Evolutionary conservation across 2,329 filamentous ascomycete genomes (phyloP).

Genomic region (Seiridium cupressi): DNA sequence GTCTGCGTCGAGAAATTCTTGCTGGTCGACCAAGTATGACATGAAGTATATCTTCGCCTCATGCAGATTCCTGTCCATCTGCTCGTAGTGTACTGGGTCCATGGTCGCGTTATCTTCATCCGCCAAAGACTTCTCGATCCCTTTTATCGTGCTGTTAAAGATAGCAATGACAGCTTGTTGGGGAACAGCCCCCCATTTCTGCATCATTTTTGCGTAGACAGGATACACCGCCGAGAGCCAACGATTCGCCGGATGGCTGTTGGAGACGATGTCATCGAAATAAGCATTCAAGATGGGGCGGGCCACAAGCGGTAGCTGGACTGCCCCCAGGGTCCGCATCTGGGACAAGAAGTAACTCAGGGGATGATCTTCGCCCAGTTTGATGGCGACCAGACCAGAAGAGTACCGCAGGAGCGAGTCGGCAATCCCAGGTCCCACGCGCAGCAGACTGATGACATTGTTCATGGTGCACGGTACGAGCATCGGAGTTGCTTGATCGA

Average conservation of each 20-base stretch:
- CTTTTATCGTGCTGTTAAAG: neutral
- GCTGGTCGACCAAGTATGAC: neutral
- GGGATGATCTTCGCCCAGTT: constrained; percentile 5
- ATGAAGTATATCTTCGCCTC: constrained; percentile 1
- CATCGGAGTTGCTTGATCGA: constrained; percentile 1
- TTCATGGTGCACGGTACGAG: neutral
- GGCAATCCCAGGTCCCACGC: constrained; percentile 8
- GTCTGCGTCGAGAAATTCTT: constrained; percentile 1
- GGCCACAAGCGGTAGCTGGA: neutral
- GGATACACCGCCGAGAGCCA: neutral
- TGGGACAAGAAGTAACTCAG: constrained; percentile 6
- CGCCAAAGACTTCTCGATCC: neutral
- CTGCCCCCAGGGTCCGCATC: neutral
- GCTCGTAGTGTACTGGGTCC: neutral
- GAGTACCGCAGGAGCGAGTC: constrained; percentile 1
- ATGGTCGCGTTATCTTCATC: neutral
- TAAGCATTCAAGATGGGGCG: constrained; percentile 4
- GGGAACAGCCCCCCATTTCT: neutral
- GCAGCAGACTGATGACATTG: constrained; percentile 5
- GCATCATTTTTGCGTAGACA: neutral
- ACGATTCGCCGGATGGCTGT: constrained; percentile 5
- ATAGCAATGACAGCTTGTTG: neutral
- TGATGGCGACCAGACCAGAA: constrained; percentile 3
- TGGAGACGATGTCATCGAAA: constrained; percentile 3
- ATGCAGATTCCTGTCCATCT: neutral